Conservation (phyloP, 2,329 filamentous ascomycete genomes). For the Blumeria hordei region DNA sequence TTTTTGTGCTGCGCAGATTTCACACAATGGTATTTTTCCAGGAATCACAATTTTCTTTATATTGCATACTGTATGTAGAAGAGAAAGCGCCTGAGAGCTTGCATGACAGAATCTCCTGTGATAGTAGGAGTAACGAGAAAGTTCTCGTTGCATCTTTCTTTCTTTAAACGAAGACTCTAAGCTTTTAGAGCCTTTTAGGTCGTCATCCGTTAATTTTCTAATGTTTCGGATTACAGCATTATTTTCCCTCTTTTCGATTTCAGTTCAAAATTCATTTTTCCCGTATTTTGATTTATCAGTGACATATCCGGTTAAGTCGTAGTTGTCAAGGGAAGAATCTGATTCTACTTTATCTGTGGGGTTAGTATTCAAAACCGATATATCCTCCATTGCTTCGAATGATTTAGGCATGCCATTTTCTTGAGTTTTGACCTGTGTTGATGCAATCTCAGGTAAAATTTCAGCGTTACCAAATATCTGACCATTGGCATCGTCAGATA, state of each 20-base stretch:
- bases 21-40: background rate
- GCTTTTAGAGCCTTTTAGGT: background rate
- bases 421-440: background rate
- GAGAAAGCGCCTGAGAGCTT: background rate
- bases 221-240: background rate
- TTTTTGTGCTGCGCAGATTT: background rate
- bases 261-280: background rate
- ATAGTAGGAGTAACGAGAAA: background rate
- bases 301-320: background rate
- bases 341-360: background rate
- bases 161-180: background rate
- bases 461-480: background rate
- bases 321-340: background rate
- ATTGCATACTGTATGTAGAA: background rate
- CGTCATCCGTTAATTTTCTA: background rate
- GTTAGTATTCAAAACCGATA: background rate
- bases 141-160: background rate
- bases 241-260: background rate
- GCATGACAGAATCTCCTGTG: background rate
- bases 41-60: conserved; percentile 1
- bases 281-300: background rate
- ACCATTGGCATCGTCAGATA: background rate
- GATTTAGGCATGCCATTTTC: background rate
- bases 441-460: background rate
- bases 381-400: background rate